Percentiles rank a stretch among this genome's conserved stretches.
Conservation (phyloP, 257 asterid genomes). For the Solanum megistacrolobum region DNA sequence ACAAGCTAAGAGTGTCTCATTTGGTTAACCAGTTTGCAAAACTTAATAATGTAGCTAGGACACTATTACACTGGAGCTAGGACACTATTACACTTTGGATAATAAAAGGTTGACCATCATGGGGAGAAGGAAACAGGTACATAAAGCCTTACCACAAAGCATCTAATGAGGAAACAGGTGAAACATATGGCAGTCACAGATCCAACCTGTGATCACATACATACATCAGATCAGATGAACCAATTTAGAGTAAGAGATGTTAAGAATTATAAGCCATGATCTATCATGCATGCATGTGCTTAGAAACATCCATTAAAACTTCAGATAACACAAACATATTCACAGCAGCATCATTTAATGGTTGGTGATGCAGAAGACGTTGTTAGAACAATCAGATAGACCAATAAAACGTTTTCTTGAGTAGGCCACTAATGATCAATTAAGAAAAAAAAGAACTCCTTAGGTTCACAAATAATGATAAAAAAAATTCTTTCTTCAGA, state of each 20-base stretch:
- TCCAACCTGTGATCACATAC: slow-evolving; percentile 57
- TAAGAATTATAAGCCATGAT: background rate
- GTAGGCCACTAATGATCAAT: background rate
- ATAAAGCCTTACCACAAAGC: slow-evolving; percentile 65
- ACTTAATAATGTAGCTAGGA: background rate
- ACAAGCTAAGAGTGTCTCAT: background rate
- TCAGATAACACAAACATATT: background rate
- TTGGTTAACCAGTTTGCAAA: background rate
- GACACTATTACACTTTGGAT: background rate
- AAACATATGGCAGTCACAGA: slow-evolving; percentile 92
- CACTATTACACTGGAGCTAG: background rate
- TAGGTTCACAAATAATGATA: background rate
- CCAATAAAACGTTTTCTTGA: background rate
- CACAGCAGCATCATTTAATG: background rate
- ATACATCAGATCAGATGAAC: background rate
- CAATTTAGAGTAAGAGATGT: background rate
- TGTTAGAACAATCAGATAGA: background rate
- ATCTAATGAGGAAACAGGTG: slow-evolving; percentile 77
- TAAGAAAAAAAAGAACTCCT: background rate
- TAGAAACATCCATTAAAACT: background rate
- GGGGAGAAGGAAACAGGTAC: background rate
- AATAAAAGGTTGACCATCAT: background rate
- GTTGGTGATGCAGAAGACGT: background rate
- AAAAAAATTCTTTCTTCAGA: background rate
- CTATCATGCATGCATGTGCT: background rate